A percentile compares a stretch with the other conserved stretches of the same genome.
Evolutionary conservation across 1,284 basidiomycete species (phyloP).

Genomic region (Anthracocystis walkeri): DNA sequence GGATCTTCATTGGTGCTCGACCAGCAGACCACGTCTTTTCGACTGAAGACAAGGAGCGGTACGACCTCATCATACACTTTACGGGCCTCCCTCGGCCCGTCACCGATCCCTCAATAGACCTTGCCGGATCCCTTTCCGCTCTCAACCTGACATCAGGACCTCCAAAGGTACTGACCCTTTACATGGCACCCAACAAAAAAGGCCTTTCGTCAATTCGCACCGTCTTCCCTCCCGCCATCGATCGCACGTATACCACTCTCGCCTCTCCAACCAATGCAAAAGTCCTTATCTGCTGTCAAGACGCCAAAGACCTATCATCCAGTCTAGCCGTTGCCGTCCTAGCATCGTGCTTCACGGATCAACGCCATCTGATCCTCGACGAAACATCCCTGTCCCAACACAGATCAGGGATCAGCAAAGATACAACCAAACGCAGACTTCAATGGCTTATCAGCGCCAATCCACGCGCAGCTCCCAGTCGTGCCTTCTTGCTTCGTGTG

Average conservation of each 20-base stretch:
- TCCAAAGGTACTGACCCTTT: constrained; percentile 10
- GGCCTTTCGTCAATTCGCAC: constrained; percentile 40
- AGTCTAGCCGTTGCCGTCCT: constrained; percentile 47
- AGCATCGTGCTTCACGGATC: constrained; percentile 62
- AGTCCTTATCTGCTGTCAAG: constrained; percentile 41
- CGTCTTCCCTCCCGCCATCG: constrained; percentile 37
- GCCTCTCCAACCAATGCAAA: background rate
- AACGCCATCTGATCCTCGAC: constrained; percentile 28
- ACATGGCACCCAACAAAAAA: constrained; percentile 39
- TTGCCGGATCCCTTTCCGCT: background rate
- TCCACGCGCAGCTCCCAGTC: constrained; percentile 80
- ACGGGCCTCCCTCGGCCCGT: background rate
- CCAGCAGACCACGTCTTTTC: constrained; percentile 25
- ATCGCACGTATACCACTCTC: constrained; percentile 23
- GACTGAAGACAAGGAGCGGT: constrained; percentile 8
- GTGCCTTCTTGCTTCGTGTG: constrained; percentile 80
- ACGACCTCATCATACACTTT: constrained; percentile 28
- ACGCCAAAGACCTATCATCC: constrained; percentile 42
- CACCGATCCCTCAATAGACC: background rate
- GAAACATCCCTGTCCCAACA: background rate
- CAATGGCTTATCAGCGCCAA: constrained; percentile 83
- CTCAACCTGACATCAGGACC: background rate
- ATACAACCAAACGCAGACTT: constrained; percentile 76
- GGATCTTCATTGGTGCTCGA: constrained; percentile 27
- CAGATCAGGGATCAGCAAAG: constrained; percentile 71